phyloP scores from a whole-genome alignment of 169 alveolate species.

The Plasmodium berghei region DNA sequence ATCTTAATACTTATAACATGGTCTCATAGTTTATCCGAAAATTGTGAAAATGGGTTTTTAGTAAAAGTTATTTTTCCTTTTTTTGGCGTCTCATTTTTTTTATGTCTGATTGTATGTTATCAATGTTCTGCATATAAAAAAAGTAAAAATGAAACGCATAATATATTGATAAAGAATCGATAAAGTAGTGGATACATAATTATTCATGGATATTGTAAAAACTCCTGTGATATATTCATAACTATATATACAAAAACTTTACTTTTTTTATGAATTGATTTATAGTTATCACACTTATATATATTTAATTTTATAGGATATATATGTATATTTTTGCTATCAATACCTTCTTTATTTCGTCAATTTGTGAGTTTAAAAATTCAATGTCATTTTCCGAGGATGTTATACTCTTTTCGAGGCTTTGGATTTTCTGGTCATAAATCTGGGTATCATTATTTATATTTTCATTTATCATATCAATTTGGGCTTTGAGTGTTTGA shows the following conservation, averaged over 20 bases:
- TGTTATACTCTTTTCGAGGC: constrained; percentile 26
- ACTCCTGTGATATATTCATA: too few relatives aligned
- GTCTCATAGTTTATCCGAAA: too few relatives aligned
- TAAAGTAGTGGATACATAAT: too few relatives aligned
- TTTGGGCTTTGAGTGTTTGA: constrained; percentile 63
- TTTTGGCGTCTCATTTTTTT: constrained; percentile 68
- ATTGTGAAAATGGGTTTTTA: too few relatives aligned
- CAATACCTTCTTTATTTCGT: constrained; percentile 45
- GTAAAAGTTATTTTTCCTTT: constrained; percentile 29
- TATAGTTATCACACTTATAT: neutral
- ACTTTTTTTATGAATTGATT: neutral
- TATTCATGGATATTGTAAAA: neutral
- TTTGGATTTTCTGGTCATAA: constrained; percentile 53
- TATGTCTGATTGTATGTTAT: constrained; percentile 48
- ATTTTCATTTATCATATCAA: constrained; percentile 67
- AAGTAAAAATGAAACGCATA: too few relatives aligned
- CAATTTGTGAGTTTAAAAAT: constrained; percentile 70
- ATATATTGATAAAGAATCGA: too few relatives aligned
- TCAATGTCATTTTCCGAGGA: constrained; percentile 72
- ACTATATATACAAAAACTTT: neutral
- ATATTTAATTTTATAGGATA: too few relatives aligned
- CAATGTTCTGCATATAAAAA: constrained; percentile 31
- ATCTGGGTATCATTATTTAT: constrained; percentile 29
- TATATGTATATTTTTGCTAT: too few relatives aligned
- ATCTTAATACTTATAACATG: too few relatives aligned